These are phyloP conservation scores for Venturiaceae sp. DNA, from an alignment of 2,329 filamentous ascomycete species.

Conservation along the genomic window DNA sequence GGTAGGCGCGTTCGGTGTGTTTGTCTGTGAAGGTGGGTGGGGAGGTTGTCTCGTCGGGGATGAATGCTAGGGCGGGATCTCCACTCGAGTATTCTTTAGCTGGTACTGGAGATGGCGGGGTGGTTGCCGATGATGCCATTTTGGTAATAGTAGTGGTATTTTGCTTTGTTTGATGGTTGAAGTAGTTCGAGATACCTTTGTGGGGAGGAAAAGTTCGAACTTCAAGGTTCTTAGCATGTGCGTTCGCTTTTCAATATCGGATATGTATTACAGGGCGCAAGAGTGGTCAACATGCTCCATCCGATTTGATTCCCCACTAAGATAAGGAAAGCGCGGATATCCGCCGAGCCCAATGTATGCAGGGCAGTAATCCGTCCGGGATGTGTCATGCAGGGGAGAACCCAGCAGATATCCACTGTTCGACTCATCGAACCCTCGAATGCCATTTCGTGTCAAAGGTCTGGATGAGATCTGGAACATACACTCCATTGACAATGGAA, in stretches of 20 bases:
- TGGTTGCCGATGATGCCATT: not conserved
- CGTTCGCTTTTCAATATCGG: too few species aligned
- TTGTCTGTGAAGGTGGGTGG: slow-evolving; percentile 20
- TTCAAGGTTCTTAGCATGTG: too few species aligned
- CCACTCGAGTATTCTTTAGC: slow-evolving; percentile 5
- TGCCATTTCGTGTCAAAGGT: too few species aligned
- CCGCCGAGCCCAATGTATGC: not conserved
- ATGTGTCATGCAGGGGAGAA: not conserved
- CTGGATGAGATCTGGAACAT: too few species aligned
- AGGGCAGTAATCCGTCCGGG: not conserved
- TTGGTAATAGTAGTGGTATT: too few species aligned
- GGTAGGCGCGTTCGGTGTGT: slow-evolving; percentile 24
- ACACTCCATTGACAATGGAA: not conserved
- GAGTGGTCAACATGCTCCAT: not conserved
- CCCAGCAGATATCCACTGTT: not conserved
- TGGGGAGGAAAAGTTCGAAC: too few species aligned
- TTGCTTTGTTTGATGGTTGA: too few species aligned
- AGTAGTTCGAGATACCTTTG: too few species aligned
- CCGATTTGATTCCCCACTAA: not conserved
- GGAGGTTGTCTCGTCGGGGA: slow-evolving; percentile 9
- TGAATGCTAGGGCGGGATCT: slow-evolving; percentile 11
- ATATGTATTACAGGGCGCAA: not conserved
- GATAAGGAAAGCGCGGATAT: not conserved
- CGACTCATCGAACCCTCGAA: not conserved
- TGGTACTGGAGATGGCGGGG: not conserved